Evolutionary conservation across 169 alveolate genomes (phyloP).

Genomic region (Plasmodium coatneyi): DNA sequence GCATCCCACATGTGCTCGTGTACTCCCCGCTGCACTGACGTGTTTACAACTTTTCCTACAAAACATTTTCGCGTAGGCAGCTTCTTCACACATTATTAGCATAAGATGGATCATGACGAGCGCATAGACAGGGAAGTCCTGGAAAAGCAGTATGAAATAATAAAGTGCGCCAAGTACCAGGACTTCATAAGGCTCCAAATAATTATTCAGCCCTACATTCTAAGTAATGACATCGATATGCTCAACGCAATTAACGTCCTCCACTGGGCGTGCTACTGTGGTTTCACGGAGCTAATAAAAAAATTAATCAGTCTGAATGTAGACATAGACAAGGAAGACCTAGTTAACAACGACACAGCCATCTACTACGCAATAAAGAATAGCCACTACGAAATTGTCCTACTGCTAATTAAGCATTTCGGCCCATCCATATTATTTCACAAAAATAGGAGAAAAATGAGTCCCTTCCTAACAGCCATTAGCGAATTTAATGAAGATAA

Average conservation of each 20-base stretch:
- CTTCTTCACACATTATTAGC: neutral
- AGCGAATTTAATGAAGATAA: constrained; percentile 88
- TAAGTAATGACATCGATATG: constrained; percentile 75
- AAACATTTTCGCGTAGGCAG: no score
- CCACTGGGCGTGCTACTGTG: constrained; percentile 86
- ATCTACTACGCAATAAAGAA: constrained; percentile 85
- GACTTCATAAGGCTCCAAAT: constrained; percentile 51
- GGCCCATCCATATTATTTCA: constrained; percentile 84
- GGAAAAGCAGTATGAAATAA: constrained; percentile 63
- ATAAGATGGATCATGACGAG: constrained; percentile 14
- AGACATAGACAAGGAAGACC: constrained; percentile 82
- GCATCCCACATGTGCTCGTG: neutral
- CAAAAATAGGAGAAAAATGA: constrained; percentile 79
- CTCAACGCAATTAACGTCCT: constrained; percentile 75
- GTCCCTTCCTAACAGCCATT: constrained; percentile 89
- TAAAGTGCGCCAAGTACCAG: constrained; percentile 65
- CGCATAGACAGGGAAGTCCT: constrained; percentile 39
- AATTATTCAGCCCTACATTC: constrained; percentile 54
- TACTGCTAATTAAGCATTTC: constrained; percentile 77
- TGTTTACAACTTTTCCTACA: no score
- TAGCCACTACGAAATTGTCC: constrained; percentile 82
- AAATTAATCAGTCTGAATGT: constrained; percentile 76
- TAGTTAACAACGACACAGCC: constrained; percentile 85
- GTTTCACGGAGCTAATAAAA: constrained; percentile 80
- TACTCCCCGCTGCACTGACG: no score